A percentile compares a stretch with the other conserved stretches of the same genome.
These are phyloP conservation scores for Collybia mongolica DNA, from an alignment of 768 basidiomycete species.

Conservation along the genomic window DNA sequence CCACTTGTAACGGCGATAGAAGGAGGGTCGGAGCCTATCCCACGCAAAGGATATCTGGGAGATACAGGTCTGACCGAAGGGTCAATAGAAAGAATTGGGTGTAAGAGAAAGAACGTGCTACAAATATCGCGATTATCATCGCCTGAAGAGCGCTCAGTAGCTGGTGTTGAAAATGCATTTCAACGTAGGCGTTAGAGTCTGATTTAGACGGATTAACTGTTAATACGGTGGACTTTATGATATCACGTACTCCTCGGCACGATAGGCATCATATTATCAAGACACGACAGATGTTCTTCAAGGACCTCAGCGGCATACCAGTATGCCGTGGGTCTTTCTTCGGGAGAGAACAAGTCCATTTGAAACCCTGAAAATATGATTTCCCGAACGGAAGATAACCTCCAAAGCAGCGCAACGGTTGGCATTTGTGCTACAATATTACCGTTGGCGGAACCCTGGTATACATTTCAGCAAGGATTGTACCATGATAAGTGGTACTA, in stretches of 20 bases:
- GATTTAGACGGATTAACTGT: not conserved
- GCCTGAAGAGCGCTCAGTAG: slow-evolving; percentile 58
- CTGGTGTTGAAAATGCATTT: slow-evolving; percentile 48
- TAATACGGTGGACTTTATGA: not conserved
- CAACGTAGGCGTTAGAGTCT: slow-evolving; percentile 41
- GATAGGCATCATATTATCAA: slow-evolving; percentile 45
- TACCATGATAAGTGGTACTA: slow-evolving; percentile 1
- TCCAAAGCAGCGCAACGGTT: slow-evolving; percentile 51
- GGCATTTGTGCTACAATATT: slow-evolving; percentile 43
- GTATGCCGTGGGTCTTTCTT: slow-evolving; percentile 74
- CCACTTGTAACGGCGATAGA: slow-evolving; percentile 76
- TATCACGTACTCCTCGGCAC: slow-evolving; percentile 35
- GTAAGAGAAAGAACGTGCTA: slow-evolving; percentile 34
- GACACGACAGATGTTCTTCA: slow-evolving; percentile 50
- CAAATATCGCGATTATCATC: slow-evolving; percentile 51
- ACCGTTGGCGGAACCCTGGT: slow-evolving; percentile 27
- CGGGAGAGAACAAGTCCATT: slow-evolving; percentile 64
- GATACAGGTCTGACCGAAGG: slow-evolving; percentile 41
- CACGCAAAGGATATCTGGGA: slow-evolving; percentile 45
- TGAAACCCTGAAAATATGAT: slow-evolving; percentile 77
- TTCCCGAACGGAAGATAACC: slow-evolving; percentile 61
- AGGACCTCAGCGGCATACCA: slow-evolving; percentile 67
- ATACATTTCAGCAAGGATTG: not conserved
- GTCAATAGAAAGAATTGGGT: not conserved
- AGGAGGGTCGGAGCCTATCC: slow-evolving; percentile 54